These are phyloP conservation scores for Dendryphion nanum DNA, from an alignment of 2,329 filamentous ascomycete species.

Conservation along the genomic window DNA sequence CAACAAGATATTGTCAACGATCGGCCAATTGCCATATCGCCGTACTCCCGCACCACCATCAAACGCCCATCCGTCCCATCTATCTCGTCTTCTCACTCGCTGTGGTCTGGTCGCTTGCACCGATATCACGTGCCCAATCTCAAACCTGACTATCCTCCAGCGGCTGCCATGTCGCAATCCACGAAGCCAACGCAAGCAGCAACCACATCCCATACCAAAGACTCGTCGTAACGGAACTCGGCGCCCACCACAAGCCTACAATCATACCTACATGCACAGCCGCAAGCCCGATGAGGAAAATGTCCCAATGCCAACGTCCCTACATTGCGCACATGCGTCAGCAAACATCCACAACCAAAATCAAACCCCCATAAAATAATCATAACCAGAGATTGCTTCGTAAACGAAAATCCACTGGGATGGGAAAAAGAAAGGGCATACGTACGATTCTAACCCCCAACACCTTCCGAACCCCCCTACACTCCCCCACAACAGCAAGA, in stretches of 20 bases:
- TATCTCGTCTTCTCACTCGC: too few species aligned
- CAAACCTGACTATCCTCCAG: background rate
- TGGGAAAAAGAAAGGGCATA: background rate
- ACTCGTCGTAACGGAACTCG: background rate
- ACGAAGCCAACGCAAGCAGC: background rate
- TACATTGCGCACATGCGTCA: background rate
- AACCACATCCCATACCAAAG: background rate
- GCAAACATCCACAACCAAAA: background rate
- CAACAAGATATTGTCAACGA: too few species aligned
- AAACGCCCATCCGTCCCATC: too few species aligned
- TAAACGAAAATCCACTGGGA: background rate
- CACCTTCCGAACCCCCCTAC: background rate
- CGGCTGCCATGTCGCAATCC: background rate
- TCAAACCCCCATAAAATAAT: background rate
- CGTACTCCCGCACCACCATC: too few species aligned
- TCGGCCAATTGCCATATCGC: too few species aligned
- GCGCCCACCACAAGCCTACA: background rate
- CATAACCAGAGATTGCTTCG: too few species aligned
- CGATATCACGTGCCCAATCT: too few species aligned
- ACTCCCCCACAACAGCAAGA: background rate
- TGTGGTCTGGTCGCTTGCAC: too few species aligned
- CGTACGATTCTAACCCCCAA: background rate
- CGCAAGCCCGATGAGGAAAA: background rate
- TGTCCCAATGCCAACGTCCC: background rate
- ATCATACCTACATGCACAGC: background rate